Evolutionary conservation across 2,329 filamentous ascomycete genomes (phyloP).

Genomic region (Aspergillus piperis): DNA sequence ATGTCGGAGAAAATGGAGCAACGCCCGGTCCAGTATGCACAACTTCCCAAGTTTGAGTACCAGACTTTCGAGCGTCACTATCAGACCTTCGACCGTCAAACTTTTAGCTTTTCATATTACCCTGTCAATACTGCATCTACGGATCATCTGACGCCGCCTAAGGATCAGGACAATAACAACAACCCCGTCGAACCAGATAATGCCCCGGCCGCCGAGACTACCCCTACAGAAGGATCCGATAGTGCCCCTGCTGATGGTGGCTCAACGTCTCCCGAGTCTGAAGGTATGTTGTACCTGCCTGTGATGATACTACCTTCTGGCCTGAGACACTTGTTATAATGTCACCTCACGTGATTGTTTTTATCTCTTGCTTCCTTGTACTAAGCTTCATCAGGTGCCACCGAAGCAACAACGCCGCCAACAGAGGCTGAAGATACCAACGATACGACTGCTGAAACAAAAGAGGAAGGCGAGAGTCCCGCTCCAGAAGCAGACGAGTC

Average conservation of each 20-base stretch:
- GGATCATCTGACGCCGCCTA: slow-evolving; percentile 37
- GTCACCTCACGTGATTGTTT: neutral
- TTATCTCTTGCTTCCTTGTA: slow-evolving; percentile 6
- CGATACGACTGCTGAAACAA: slow-evolving; percentile 18
- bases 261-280: slow-evolving; percentile 28
- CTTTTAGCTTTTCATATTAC: slow-evolving; percentile 40
- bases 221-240: slow-evolving; percentile 26
- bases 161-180: slow-evolving; percentile 40
- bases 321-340: neutral
- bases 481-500: slow-evolving; percentile 13
- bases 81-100: slow-evolving; percentile 46
- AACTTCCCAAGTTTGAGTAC: slow-evolving; percentile 46
- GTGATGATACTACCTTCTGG: neutral
- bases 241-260: slow-evolving; percentile 27
- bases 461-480: slow-evolving; percentile 24
- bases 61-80: slow-evolving; percentile 46
- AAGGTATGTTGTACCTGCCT: slow-evolving; percentile 28
- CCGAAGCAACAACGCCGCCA: slow-evolving; percentile 30
- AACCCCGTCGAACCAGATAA: slow-evolving; percentile 33
- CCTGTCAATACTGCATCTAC: slow-evolving; percentile 35
- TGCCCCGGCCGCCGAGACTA: slow-evolving; percentile 17
- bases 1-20: slow-evolving; percentile 39
- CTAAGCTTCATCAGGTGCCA: slow-evolving; percentile 25
- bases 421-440: slow-evolving; percentile 24
- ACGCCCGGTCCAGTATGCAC: slow-evolving; percentile 44